These are phyloP conservation scores for Lathyrus oleraceus DNA, from an alignment of 306 rosid species.

Conservation along the genomic window DNA sequence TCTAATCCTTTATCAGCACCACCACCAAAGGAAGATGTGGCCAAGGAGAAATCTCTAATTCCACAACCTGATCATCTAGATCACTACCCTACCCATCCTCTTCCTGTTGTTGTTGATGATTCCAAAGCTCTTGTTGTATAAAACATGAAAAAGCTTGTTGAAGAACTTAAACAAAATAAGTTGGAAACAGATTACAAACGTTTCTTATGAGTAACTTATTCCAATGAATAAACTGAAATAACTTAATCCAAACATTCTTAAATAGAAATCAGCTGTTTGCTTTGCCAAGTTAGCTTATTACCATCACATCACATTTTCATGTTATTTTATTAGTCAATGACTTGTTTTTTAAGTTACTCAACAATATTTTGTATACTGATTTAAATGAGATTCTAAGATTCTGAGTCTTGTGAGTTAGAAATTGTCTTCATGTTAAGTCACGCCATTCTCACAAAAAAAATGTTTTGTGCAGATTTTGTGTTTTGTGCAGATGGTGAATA, in stretches of 20 bases:
- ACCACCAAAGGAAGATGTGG: slow-evolving; percentile 49
- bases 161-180: too few relatives aligned
- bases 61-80: slow-evolving; percentile 36
- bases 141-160: too few relatives aligned
- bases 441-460: slow-evolving; percentile 46
- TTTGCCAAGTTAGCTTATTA: too few relatives aligned
- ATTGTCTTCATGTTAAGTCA: slow-evolving; percentile 53
- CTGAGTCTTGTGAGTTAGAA: slow-evolving; percentile 73
- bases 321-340: background rate
- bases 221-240: too few relatives aligned
- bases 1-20: slow-evolving; percentile 44
- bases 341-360: background rate
- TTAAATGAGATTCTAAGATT: slow-evolving; percentile 44
- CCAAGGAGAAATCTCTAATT: slow-evolving; percentile 69
- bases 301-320: too few relatives aligned
- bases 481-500: too few relatives aligned
- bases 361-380: slow-evolving; percentile 6
- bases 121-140: slow-evolving; percentile 69
- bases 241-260: too few relatives aligned
- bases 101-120: slow-evolving; percentile 43
- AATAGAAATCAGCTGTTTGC: background rate
- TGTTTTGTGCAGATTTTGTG: too few relatives aligned
- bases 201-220: too few relatives aligned
- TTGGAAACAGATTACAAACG: too few relatives aligned
- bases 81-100: slow-evolving; percentile 34